Base-by-base conservation (phyloP, 257 asterid species). In the Phtheirospermum japonicum region DNA sequence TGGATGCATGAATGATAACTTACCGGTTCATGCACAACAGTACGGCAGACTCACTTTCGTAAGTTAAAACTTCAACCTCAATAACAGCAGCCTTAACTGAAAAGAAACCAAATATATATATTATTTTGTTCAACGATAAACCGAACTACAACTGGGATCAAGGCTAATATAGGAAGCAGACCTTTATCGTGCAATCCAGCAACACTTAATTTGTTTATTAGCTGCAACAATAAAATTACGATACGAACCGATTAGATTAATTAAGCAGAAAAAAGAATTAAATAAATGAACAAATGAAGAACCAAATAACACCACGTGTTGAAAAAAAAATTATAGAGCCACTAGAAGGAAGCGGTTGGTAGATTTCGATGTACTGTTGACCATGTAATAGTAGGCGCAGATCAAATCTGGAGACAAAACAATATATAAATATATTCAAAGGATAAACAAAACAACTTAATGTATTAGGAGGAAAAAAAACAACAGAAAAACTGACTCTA, bases 151-250 rank as follows among this genome's bases (percentile, higher is more conserved):
- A n/a, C n/a, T n/a, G n/a, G n/a, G n/a, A n/a, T n/a, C n/a, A n/a
- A n/a, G n/a, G n/a, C n/a, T n/a, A n/a, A n/a, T 63, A 37, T 67
- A 20, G 61, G 63, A 70, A 66, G 61, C 85, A 68, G 49, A 92
- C 99, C 99, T 87, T 92, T 89, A 74, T 92, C 99, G 33, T 92
- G 97, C 67, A 92, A 79, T 67, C 94, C 99, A 70, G 86, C 75
- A 48, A 92, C 65, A 57, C 81, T 71, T 23, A 84, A 73, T 79
- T 82, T 86, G 68, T 80, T 87, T 66, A 72, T 64, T 68, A 92
- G 71, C 99, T 92, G 95, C 83, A 71, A 11, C 52, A 59, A 60
- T 40, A n/a, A n/a, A n/a, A n/a, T n/a, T n/a, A n/a, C n/a, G n/a
- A n/a, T n/a, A n/a, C n/a, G n/a, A n/a, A n/a, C n/a, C n/a, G n/a